Percentiles rank a stretch among this genome's conserved stretches.
Evolutionary conservation across 768 basidiomycete genomes (phyloP).

Genomic region (Gloeopeniophorella convolvens): DNA sequence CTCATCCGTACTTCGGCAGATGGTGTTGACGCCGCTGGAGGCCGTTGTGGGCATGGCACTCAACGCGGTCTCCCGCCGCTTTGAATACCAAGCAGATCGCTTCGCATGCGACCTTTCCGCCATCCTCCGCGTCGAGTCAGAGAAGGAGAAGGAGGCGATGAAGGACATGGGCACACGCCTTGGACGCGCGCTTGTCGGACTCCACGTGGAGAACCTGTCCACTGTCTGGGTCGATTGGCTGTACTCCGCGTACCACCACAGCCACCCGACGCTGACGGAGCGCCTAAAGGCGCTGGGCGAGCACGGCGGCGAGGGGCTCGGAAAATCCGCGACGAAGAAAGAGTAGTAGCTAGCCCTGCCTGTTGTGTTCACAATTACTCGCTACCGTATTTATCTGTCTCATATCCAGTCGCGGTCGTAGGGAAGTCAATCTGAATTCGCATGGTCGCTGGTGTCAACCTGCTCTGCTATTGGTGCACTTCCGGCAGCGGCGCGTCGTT

Average conservation of each 20-base stretch:
- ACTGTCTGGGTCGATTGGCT: constrained; percentile 94
- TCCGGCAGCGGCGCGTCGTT: constrained; percentile 38
- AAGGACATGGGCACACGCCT: constrained; percentile 82
- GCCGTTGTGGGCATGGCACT: constrained; percentile 63
- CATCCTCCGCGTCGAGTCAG: constrained; percentile 25
- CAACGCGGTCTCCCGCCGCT: constrained; percentile 78
- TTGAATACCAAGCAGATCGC: constrained; percentile 90
- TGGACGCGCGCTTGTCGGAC: constrained; percentile 69
- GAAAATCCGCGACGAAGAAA: constrained; percentile 27
- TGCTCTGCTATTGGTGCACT: too few species aligned
- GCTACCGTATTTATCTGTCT: too few species aligned
- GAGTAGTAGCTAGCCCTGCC: constrained; percentile 22
- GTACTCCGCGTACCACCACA: constrained; percentile 96
- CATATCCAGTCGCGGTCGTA: too few species aligned
- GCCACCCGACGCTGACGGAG: constrained; percentile 92
- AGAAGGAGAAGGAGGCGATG: constrained; percentile 48
- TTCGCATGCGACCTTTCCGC: constrained; percentile 70
- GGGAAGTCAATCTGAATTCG: too few species aligned
- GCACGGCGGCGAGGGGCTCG: constrained; percentile 13
- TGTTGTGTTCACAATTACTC: neutral
- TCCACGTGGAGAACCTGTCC: constrained; percentile 90
- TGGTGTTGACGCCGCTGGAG: constrained; percentile 78
- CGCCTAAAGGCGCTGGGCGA: constrained; percentile 73
- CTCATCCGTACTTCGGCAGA: constrained; percentile 32
- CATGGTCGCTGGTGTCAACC: too few species aligned